Evolutionary conservation across 2,329 filamentous ascomycete species (phyloP), one percentile per base, ranked within the genome.

Genomic region (Endoconidiophora polonica): DNA sequence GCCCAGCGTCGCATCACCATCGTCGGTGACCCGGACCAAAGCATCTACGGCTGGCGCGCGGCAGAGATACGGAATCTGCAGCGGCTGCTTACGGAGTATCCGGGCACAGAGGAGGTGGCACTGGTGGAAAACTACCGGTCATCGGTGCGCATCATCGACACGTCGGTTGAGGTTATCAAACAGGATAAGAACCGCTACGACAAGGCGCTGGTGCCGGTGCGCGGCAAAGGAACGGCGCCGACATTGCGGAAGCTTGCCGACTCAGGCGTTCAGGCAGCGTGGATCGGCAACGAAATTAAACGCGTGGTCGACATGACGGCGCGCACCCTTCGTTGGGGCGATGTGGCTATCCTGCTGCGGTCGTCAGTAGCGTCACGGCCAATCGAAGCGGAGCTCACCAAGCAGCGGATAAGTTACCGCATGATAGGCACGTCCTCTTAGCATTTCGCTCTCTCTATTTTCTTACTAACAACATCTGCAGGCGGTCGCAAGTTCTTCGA

Each of bases 1-100:
- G 67, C 71, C 20, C 72, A 74, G 41, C 74, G 77, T 50, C 74
- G 79, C n/a, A 90, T 96, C 57, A 96, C 90, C 1, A 85, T 95
- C 53, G 91, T 98, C 3, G 91, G 90, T 33, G 90, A 98, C 61
- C 90, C 91, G 0, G 91, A 98, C 62, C 90, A 98, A 64, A 95
- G 88, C 62, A 98, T 98, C 52, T 98, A 96, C 61, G 86, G 90
- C 18, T 98, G 93, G 72, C 81, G 90, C 18, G 88, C 86, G 5
- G 90, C 91, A 7, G 90, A 98, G 62, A 86, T 90, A 57, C 82
- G 82, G 61, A 98, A 96, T 58, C 71, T 96, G 44, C 76, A 77
- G 56, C 78, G 83, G 2, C 79, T 98, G 70, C 75, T 86, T 48
- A 69, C 69, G 40, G 79, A 86, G 52, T 95, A 83, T 59, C 80